phyloP scores from a whole-genome alignment of 495 filamentous ascomycete genomes.

The Cenococcum geophilum region DNA sequence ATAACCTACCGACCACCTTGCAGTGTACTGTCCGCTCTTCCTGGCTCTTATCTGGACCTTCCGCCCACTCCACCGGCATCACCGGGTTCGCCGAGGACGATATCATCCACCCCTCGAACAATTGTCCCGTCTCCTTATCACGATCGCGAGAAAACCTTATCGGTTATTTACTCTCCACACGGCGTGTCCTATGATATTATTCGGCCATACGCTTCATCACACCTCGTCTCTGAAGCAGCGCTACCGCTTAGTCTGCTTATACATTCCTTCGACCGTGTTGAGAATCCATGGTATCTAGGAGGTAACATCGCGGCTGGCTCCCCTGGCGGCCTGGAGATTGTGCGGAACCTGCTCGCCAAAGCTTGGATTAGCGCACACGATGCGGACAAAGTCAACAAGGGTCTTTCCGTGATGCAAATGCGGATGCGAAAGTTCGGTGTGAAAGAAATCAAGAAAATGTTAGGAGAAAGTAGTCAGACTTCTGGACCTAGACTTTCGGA shows the following conservation, averaged over 20 bases:
- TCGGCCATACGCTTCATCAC: constrained; percentile 47
- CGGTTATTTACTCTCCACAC: constrained; percentile 57
- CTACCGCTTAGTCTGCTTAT: constrained; percentile 57
- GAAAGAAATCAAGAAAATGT: constrained; percentile 43
- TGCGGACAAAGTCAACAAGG: constrained; percentile 54
- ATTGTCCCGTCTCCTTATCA: constrained; percentile 26
- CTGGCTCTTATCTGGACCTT: constrained; percentile 30
- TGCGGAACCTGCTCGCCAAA: constrained; percentile 46
- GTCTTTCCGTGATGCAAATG: constrained; percentile 47
- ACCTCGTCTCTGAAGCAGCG: constrained; percentile 52
- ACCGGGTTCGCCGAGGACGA: constrained; percentile 23
- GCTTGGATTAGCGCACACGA: constrained; percentile 64
- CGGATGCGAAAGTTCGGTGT: constrained; percentile 42
- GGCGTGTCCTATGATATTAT: constrained; percentile 48
- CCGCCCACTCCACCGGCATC: constrained; percentile 30
- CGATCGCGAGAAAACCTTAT: constrained; percentile 42
- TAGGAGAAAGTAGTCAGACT: constrained; percentile 19
- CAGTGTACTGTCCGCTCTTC: constrained; percentile 31
- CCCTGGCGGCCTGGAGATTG: constrained; percentile 54
- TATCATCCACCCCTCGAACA: constrained; percentile 22
- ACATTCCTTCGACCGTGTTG: constrained; percentile 55
- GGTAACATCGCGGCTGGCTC: constrained; percentile 55
- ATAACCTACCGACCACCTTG: constrained; percentile 61
- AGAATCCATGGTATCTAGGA: constrained; percentile 60
- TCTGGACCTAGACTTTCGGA: not conserved